Percentiles rank a stretch among this genome's conserved stretches.
These are phyloP conservation scores for Nicotiana sylvestris DNA, from an alignment of 257 asterid species.

Conservation along the genomic window DNA sequence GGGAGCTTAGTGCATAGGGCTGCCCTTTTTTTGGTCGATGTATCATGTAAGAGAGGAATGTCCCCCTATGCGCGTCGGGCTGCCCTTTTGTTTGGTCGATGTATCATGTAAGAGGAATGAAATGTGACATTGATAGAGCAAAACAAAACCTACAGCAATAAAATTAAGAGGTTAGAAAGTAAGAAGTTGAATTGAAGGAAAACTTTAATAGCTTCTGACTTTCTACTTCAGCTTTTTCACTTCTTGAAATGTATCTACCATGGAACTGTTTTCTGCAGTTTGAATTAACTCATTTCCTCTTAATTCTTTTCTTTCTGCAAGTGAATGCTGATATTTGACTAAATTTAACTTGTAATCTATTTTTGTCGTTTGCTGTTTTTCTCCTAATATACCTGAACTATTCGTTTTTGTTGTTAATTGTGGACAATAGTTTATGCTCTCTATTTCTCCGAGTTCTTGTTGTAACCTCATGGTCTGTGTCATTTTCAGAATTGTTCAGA, in stretches of 20 bases:
- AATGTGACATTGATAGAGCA: no score
- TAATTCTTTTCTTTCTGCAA: background rate
- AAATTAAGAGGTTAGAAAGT: background rate
- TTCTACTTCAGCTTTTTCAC: background rate
- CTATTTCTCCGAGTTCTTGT: background rate
- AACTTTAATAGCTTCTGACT: background rate
- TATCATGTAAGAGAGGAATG: no score
- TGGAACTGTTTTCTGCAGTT: background rate
- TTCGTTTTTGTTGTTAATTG: background rate
- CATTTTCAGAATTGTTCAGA: conserved; percentile 54
- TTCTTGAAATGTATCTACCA: background rate
- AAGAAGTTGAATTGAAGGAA: conserved; percentile 7
- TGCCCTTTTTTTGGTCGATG: no score
- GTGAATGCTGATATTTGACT: background rate
- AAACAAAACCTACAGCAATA: background rate
- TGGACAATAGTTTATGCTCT: background rate
- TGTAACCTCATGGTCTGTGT: conserved; percentile 2
- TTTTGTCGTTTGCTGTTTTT: background rate
- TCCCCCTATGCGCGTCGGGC: no score
- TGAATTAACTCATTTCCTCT: background rate
- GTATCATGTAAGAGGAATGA: background rate
- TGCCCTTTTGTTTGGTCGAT: background rate
- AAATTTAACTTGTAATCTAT: background rate
- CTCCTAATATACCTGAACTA: no score
- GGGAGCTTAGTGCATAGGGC: no score